Evolutionary conservation across 495 filamentous ascomycete genomes (phyloP), one percentile per base, ranked within the genome.

Genomic region (Penicillium taxi): DNA sequence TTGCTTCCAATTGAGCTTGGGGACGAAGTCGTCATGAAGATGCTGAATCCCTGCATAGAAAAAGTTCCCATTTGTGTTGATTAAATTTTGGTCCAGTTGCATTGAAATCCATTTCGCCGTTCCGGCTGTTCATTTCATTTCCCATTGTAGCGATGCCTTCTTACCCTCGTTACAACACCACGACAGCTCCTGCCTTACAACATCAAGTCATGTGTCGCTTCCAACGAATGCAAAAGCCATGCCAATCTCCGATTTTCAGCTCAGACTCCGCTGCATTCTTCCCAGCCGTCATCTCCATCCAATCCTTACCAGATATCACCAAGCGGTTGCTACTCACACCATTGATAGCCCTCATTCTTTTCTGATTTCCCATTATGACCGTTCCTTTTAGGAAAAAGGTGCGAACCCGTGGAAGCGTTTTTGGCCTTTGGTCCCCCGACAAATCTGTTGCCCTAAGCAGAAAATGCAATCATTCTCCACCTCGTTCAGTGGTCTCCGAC

Each of bases 21-120:
- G 57, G 52, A 61, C 56, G 57, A 67, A 62, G 61, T 57, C 57
- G 61, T 64, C 54, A 48, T 50, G 41, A 48, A 48, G 47, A 47
- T 52, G 47, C 41, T 42, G 35, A 43, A 35, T 37, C 42, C 33
- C 44, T 56, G 48, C 48, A 58, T 53, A 43, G 35, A 53, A n/a
- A 55, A 56, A 55, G 51, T 57, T 39, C 36, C 40, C 26, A 32
- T 39, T 42, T 37, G 39, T 44, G 38, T 29, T 24, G 39, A 29
- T 35, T 47, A 16, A 32, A 44, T 12, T 45, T 28, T 49, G 33
- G 48, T 32, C 30, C 40, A 25, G 35, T 32, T 15, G 12, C 30
- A 5, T 37, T 41, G 39, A 48, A 48, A 43, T 21, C 8, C 40
- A 33, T 32, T 9, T 15, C 15, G 11, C 26, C 26, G n/a, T n/a